Percentiles rank a stretch among this genome's conserved stretches.
phyloP scores from a whole-genome alignment of 179 eudicot species.

The Carnegiea gigantea region DNA sequence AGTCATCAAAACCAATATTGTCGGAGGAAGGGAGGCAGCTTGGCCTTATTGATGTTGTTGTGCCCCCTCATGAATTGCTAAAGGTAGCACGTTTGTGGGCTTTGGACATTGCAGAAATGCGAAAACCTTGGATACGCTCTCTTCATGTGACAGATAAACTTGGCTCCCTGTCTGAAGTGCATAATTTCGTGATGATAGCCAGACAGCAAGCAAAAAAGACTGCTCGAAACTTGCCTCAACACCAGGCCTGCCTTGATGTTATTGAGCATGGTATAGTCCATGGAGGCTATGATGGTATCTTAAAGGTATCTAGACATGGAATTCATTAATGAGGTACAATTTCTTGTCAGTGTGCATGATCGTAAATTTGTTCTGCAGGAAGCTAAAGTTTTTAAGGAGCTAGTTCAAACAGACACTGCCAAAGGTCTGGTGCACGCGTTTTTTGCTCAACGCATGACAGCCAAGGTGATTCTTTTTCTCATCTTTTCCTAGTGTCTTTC shows the following conservation, averaged over 20 bases:
- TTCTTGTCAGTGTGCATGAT: slow-evolving; percentile 15
- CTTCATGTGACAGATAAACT: slow-evolving; percentile 79
- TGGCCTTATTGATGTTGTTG: slow-evolving; percentile 85
- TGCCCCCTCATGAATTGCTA: slow-evolving; percentile 64
- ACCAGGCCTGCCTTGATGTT: slow-evolving; percentile 83
- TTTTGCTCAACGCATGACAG: slow-evolving; percentile 76
- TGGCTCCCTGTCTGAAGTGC: slow-evolving; percentile 67
- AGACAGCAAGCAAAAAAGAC: slow-evolving; percentile 75
- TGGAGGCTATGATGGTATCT: slow-evolving; percentile 76
- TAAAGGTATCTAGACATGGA: slow-evolving; percentile 50
- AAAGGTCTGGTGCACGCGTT: slow-evolving; percentile 83
- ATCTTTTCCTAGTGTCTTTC: background rate
- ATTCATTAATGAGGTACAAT: background rate
- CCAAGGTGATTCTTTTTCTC: slow-evolving; percentile 49
- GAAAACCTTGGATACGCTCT: slow-evolving; percentile 82
- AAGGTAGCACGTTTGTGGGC: slow-evolving; percentile 79
- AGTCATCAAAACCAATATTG: slow-evolving; percentile 70
- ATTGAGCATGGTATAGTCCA: slow-evolving; percentile 76
- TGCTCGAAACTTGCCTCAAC: slow-evolving; percentile 83
- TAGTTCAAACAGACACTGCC: slow-evolving; percentile 58
- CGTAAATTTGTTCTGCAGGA: slow-evolving; percentile 47
- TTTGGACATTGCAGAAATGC: slow-evolving; percentile 66
- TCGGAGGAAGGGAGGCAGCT: slow-evolving; percentile 80
- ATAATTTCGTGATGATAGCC: slow-evolving; percentile 50
- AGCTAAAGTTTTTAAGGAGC: slow-evolving; percentile 50